phyloP scores from a whole-genome alignment of 2,329 filamentous ascomycete species.

The Venturia oleaginea region DNA sequence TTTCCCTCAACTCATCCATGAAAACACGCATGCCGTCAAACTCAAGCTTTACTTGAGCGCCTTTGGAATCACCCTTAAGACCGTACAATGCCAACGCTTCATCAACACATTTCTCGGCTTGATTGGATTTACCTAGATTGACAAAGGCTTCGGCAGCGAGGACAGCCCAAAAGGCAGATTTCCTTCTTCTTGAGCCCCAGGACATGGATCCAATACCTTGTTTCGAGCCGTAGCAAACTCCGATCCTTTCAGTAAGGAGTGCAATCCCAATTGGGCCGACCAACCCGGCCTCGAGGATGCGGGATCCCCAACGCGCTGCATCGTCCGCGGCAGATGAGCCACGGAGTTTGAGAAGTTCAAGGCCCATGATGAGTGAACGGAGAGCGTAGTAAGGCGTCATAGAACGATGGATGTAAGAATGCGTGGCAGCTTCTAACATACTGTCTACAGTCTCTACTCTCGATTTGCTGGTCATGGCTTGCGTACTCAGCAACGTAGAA shows the following conservation, averaged over 20 bases:
- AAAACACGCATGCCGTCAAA: slow-evolving; percentile 51
- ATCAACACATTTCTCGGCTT: slow-evolving; percentile 69
- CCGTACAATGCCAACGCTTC: slow-evolving; percentile 52
- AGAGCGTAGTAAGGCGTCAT: slow-evolving; percentile 70
- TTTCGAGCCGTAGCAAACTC: slow-evolving; percentile 69
- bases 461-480: slow-evolving; percentile 39
- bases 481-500: slow-evolving; percentile 54
- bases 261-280: slow-evolving; percentile 69
- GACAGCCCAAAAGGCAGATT: slow-evolving; percentile 82
- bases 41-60: slow-evolving; percentile 23
- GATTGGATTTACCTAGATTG: slow-evolving; percentile 62
- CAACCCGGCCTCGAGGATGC: slow-evolving; percentile 69
- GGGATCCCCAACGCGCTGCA: slow-evolving; percentile 74
- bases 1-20: slow-evolving; percentile 58
- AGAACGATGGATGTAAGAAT: slow-evolving; percentile 85
- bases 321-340: slow-evolving; percentile 72
- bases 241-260: slow-evolving; percentile 76
- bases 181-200: slow-evolving; percentile 55
- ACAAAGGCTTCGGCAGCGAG: slow-evolving; percentile 80
- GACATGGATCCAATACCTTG: slow-evolving; percentile 54
- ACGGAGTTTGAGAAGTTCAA: slow-evolving; percentile 63
- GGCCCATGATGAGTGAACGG: slow-evolving; percentile 63
- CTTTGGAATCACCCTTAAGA: slow-evolving; percentile 28
- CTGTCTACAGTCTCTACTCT: slow-evolving; percentile 68
- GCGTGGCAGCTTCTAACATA: slow-evolving; percentile 81